Base-by-base conservation (phyloP, 78 protist genomes). In the Dictyostelium firmibasis region DNA sequence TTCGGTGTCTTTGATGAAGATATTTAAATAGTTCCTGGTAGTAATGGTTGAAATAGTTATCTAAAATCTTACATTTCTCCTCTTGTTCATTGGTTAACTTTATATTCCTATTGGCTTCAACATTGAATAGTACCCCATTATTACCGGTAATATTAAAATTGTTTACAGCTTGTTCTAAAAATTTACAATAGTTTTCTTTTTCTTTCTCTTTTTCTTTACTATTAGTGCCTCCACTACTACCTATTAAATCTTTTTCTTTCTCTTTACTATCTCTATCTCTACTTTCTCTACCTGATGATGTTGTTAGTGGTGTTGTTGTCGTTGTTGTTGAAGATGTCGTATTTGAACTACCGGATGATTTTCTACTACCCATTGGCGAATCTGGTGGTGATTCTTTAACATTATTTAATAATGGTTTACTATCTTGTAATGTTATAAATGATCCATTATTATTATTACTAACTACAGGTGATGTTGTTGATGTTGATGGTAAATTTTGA, bases 11-110 rank as follows among this genome's bases (percentile, higher is more conserved):
- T 16, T 89, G 81, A 25, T 81, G 87, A 23, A 81, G 70, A 62
- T 89, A 89, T 35, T 89, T 89, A 43, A 89, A 81, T 43, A 89
- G 62, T 23, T 89, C 94, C 29, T 89, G 86, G 35, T 89, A 89
- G 14, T 89, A 89, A 89, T 89, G 94, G 23, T 76, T 81, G 36
- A 89, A 89, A 16, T 89, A 89, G 41, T 89, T 89, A 31, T 89
- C 94, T 31, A 89, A 20, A 33, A 89, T 89, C 83, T 89, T 89
- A 35, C 94, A 85, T 50, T 70, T 89, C 53, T 89, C 94, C 14
- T 67, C 75, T 67, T 67, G 75, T 3, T 25, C 75, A 27, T 29
- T 67, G 33, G 79, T 72, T 33, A 72, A 13, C 16, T 33, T 72
- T 4, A 57, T 57, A 57, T 57, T 57, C 67, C 67, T 57, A 20